These are phyloP conservation scores for Penicillium sp. DNA, from an alignment of 2,329 filamentous ascomycete genomes.

Conservation along the genomic window DNA sequence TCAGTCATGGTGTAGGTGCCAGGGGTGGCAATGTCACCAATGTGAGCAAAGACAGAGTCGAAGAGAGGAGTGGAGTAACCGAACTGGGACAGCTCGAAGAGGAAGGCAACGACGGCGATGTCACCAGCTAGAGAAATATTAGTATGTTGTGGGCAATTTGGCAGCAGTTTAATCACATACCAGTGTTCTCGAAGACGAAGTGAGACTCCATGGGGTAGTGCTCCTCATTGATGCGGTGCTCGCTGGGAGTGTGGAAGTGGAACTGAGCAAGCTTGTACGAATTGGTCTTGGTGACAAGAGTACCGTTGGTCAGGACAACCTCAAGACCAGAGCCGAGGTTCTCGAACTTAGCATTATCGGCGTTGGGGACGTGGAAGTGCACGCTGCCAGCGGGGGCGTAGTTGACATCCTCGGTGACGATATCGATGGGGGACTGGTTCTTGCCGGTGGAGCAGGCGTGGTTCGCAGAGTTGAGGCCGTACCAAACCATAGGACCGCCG, in stretches of 20 bases:
- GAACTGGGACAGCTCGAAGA: constrained; percentile 43
- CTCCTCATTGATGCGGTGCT: constrained; percentile 55
- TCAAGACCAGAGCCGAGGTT: constrained; percentile 51
- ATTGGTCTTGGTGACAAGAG: constrained; percentile 41
- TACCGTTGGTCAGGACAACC: constrained; percentile 54
- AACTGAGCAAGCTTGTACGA: constrained; percentile 54
- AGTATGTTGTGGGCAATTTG: background rate
- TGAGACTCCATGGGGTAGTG: constrained; percentile 56
- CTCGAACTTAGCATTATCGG: constrained; percentile 37
- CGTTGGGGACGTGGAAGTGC: constrained; percentile 21
- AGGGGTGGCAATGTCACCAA: constrained; percentile 40
- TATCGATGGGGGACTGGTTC: constrained; percentile 58
- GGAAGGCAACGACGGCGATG: constrained; percentile 43
- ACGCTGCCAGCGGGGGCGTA: constrained; percentile 19
- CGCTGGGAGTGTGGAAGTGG: constrained; percentile 62
- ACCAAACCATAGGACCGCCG: constrained; percentile 56
- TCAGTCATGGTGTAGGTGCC: constrained; percentile 41
- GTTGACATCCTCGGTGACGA: constrained; percentile 32
- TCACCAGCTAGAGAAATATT: constrained; percentile 6
- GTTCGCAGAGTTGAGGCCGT: constrained; percentile 47
- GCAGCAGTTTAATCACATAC: constrained; percentile 29
- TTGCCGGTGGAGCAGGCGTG: constrained; percentile 50
- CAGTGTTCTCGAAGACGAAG: constrained; percentile 56
- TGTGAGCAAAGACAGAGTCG: constrained; percentile 49
- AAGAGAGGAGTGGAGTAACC: constrained; percentile 43